Conservation (phyloP, 306 rosid species). For the Quercus cerris region DNA sequence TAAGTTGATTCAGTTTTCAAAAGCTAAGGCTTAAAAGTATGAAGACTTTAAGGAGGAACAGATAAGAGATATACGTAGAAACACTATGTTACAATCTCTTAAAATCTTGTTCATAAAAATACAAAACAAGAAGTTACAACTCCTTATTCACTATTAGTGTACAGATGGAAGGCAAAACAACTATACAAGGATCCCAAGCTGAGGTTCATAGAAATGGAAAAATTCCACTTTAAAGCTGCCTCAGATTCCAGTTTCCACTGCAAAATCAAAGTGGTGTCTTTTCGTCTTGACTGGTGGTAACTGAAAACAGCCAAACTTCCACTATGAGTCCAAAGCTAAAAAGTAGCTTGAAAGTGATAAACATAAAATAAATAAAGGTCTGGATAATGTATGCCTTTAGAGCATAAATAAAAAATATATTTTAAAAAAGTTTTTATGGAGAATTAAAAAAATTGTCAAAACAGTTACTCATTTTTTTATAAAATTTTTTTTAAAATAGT, state of each 20-base stretch:
- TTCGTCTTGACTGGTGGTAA: constrained; percentile 15
- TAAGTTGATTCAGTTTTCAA: too few relatives aligned
- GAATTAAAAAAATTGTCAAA: fast-evolving
- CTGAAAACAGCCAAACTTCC: constrained; percentile 22
- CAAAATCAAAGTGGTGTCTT: constrained; percentile 23
- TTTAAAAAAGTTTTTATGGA: fast-evolving
- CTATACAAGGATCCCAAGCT: background rate
- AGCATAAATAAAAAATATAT: fast-evolving
- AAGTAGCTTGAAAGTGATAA: too few relatives aligned
- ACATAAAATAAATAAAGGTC: too few relatives aligned
- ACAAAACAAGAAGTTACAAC: too few relatives aligned
- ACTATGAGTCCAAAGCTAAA: background rate
- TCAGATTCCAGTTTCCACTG: constrained; percentile 12
- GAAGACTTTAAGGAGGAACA: too few relatives aligned
- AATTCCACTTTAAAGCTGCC: background rate
- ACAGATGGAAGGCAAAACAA: too few relatives aligned
- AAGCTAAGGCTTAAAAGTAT: too few relatives aligned
- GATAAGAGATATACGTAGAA: too few relatives aligned
- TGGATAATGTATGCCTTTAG: fast-evolving
- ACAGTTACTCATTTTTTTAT: fast-evolving
- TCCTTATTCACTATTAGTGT: too few relatives aligned
- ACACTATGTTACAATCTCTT: too few relatives aligned
- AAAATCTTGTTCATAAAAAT: too few relatives aligned
- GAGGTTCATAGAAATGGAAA: background rate
- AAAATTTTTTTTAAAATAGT: fast-evolving